Evolutionary conservation across 345 rosid species (phyloP).

Genomic region (Xanthoceras sorbifolium): DNA sequence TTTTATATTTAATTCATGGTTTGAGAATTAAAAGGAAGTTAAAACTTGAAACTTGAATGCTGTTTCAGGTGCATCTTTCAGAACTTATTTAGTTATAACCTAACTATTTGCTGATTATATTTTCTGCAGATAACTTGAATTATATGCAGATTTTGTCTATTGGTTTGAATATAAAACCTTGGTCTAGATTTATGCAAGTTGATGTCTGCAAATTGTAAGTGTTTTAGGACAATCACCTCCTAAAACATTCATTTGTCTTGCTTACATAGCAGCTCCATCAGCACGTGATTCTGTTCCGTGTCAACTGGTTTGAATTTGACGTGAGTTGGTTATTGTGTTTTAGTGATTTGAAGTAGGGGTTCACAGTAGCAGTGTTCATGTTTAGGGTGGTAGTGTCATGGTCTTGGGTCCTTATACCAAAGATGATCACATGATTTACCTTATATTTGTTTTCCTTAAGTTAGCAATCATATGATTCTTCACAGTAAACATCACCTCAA

Average conservation of each 20-base stretch:
- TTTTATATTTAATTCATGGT: too few relatives aligned
- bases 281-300: not conserved
- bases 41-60: too few relatives aligned
- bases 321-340: not conserved
- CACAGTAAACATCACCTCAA: not conserved
- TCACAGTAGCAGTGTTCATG: not conserved
- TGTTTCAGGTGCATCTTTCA: too few relatives aligned
- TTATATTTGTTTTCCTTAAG: constrained; percentile 6
- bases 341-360: not conserved
- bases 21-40: too few relatives aligned
- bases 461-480: constrained; percentile 18
- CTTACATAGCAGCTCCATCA: not conserved
- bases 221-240: not conserved
- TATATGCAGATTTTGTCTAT: too few relatives aligned
- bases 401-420: constrained; percentile 5
- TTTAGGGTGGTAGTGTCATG: constrained; percentile 7
- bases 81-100: too few relatives aligned
- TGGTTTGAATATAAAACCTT: not conserved
- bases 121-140: too few relatives aligned
- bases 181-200: not conserved
- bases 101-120: too few relatives aligned
- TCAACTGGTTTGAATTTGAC: not conserved
- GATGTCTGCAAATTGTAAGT: not conserved
- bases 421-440: not conserved
- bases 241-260: not conserved